A percentile compares a stretch with the other conserved stretches of the same genome.
These are phyloP conservation scores for Trypanosomatidae sp. DNA, from an alignment of 208 protist species.

Conservation along the genomic window DNA sequence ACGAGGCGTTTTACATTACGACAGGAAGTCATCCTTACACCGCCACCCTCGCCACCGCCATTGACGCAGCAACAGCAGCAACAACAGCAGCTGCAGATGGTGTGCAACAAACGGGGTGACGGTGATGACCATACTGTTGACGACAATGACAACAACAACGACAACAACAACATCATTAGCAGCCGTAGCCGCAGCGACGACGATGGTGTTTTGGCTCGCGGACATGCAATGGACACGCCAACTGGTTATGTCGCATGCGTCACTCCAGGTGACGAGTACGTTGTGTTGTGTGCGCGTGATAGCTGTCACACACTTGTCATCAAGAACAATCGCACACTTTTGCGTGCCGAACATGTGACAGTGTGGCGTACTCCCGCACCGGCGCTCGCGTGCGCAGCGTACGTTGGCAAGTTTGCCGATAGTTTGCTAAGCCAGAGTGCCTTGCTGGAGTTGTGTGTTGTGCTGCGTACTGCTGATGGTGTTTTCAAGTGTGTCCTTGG, in stretches of 20 bases:
- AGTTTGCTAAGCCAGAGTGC: constrained; percentile 43
- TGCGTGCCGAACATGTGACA: constrained; percentile 71
- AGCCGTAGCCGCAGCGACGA: too few species aligned
- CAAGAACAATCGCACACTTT: constrained; percentile 53
- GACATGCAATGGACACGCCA: too few species aligned
- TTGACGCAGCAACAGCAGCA: too few species aligned
- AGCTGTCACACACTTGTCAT: constrained; percentile 55
- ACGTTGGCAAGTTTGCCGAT: constrained; percentile 64
- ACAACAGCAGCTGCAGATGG: too few species aligned
- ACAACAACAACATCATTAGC: constrained; percentile 3
- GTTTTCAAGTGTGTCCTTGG: constrained; percentile 59
- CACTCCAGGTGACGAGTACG: constrained; percentile 78
- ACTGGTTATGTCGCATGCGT: constrained; percentile 56
- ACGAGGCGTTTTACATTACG: constrained; percentile 65
- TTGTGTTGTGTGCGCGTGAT: constrained; percentile 59
- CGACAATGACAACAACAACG: neutral
- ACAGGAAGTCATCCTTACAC: constrained; percentile 67
- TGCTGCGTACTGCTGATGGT: constrained; percentile 46
- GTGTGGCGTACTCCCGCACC: constrained; percentile 59
- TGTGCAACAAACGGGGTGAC: constrained; percentile 17
- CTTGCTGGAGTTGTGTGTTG: constrained; percentile 69
- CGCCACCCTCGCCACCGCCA: too few species aligned
- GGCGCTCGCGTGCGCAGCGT: constrained; percentile 42
- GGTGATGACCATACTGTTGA: neutral
- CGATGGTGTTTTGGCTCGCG: too few species aligned